These are phyloP conservation scores for Fusarium scirpi DNA, from an alignment of 2,329 filamentous ascomycete species.

Conservation along the genomic window DNA sequence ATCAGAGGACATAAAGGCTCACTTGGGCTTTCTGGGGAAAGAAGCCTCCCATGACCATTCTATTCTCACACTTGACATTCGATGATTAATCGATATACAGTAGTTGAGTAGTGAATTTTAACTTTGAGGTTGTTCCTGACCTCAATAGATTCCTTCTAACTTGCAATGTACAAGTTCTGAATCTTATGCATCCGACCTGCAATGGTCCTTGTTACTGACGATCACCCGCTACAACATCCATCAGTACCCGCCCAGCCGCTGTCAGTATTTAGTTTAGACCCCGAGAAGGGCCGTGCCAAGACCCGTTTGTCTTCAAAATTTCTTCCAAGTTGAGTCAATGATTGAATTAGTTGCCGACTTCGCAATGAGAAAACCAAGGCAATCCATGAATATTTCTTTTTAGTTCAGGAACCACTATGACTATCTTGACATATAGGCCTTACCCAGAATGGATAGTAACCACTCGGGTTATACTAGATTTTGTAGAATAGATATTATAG, in stretches of 20 bases:
- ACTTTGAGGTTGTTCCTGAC: no score
- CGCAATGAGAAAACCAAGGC: slow-evolving; percentile 1
- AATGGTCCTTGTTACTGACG: not conserved
- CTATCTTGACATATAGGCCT: not conserved
- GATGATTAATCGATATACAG: not conserved
- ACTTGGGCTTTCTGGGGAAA: not conserved
- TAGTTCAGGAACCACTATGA: not conserved
- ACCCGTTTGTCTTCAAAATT: not conserved
- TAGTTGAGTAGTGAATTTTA: not conserved
- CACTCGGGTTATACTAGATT: not conserved
- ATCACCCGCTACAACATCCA: slow-evolving; percentile 1
- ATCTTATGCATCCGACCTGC: not conserved
- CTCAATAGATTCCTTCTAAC: not conserved
- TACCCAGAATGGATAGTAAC: not conserved
- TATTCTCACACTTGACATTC: not conserved
- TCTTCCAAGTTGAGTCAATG: slow-evolving; percentile 11
- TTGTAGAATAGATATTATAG: not conserved
- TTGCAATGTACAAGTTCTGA: not conserved
- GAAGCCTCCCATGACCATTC: not conserved
- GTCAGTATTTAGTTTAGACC: not conserved
- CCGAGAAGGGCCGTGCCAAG: not conserved
- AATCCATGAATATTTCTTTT: not conserved
- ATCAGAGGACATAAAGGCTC: slow-evolving; percentile 3
- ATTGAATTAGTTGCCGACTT: slow-evolving; percentile 8
- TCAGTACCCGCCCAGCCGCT: not conserved